phyloP scores from a whole-genome alignment of 208 protist genomes.

The Trichomonas tenax region DNA sequence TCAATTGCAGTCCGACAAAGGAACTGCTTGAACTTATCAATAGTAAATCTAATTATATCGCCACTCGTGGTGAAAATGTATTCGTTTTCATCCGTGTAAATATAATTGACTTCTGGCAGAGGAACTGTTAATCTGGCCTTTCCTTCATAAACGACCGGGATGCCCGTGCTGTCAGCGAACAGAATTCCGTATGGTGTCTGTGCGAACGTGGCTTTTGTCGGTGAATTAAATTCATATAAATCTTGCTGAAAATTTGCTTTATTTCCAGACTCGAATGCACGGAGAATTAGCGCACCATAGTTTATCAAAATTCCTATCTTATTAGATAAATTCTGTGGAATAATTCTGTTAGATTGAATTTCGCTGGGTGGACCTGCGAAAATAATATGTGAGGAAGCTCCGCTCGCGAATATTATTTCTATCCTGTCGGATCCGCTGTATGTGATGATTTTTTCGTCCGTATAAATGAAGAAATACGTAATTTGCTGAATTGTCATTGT shows the following conservation, averaged over 20 bases:
- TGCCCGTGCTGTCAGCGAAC: not conserved
- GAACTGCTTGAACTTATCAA: not conserved
- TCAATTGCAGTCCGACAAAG: not conserved
- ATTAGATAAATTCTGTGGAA: not conserved
- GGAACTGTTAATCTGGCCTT: not conserved
- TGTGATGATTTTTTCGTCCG: not conserved
- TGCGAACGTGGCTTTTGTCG: not conserved
- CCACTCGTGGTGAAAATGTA: not conserved
- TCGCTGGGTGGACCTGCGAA: not conserved
- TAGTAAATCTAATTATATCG: not conserved
- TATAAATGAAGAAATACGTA: not conserved
- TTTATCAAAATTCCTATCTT: not conserved
- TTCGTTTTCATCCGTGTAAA: not conserved
- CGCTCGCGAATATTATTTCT: not conserved
- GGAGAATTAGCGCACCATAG: not conserved
- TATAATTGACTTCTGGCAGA: not conserved
- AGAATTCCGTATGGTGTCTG: not conserved
- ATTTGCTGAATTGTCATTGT: not conserved
- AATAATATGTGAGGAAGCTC: not conserved
- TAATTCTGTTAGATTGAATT: not conserved
- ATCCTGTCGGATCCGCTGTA: not conserved
- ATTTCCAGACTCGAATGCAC: not conserved
- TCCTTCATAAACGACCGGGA: not conserved
- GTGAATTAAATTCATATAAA: not conserved
- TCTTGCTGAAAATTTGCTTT: not conserved